phyloP scores from a whole-genome alignment of 2,329 filamentous ascomycete genomes.

The Aspergillus sp. region DNA sequence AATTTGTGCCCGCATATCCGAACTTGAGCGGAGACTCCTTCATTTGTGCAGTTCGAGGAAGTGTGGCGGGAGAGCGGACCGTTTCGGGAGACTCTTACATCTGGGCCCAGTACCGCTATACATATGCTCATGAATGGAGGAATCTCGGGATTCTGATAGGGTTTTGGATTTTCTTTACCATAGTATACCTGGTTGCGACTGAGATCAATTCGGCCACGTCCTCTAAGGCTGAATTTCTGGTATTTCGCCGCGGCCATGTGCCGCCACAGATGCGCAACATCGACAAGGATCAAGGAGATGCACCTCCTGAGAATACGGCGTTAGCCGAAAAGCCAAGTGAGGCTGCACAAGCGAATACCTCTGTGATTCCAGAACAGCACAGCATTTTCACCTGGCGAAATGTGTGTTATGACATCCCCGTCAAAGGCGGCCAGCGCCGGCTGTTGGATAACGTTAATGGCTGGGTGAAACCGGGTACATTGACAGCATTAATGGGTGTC shows the following conservation, averaged over 20 bases:
- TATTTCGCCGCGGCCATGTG: constrained; percentile 61
- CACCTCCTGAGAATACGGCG: constrained; percentile 15
- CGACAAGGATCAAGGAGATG: constrained; percentile 23
- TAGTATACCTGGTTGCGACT: constrained; percentile 61
- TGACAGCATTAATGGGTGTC: constrained; percentile 62
- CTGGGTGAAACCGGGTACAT: constrained; percentile 57
- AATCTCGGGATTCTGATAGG: constrained; percentile 69
- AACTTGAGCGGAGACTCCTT: constrained; percentile 48
- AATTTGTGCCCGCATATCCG: constrained; percentile 46
- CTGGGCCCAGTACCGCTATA: constrained; percentile 56
- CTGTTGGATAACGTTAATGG: constrained; percentile 56
- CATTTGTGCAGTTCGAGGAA: constrained; percentile 56
- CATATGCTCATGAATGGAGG: constrained; percentile 60
- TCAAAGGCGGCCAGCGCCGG: constrained; percentile 52
- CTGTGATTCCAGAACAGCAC: constrained; percentile 34
- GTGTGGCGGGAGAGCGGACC: constrained; percentile 53
- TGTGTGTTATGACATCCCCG: constrained; percentile 55
- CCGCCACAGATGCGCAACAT: constrained; percentile 38
- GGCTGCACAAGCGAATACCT: constrained; percentile 14
- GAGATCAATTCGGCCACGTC: constrained; percentile 65
- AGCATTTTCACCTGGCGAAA: constrained; percentile 54
- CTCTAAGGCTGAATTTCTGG: constrained; percentile 67
- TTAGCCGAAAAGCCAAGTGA: constrained; percentile 14
- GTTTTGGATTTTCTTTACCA: constrained; percentile 65
- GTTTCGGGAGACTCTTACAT: constrained; percentile 66